phyloP scores from a whole-genome alignment of 768 basidiomycete genomes.

The Auricularia auricula-judae region DNA sequence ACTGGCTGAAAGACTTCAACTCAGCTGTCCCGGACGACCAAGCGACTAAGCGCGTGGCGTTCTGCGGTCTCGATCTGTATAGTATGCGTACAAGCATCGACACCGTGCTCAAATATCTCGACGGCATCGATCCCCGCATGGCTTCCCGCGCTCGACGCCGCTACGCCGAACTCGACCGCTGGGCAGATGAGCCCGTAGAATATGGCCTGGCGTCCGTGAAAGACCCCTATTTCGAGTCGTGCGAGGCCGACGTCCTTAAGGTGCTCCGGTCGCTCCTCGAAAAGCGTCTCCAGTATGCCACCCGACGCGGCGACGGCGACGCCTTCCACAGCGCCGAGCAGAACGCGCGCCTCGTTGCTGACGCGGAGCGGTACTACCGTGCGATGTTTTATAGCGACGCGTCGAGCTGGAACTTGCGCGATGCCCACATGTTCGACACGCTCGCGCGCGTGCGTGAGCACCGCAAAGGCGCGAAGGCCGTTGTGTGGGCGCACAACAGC shows the following conservation, averaged over 20 bases:
- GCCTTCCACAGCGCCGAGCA: slow-evolving; percentile 20
- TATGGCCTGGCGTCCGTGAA: slow-evolving; percentile 6
- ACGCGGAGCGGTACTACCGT: slow-evolving; percentile 21
- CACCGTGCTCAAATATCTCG: slow-evolving; percentile 17
- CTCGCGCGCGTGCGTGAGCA: slow-evolving; percentile 12
- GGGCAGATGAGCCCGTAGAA: slow-evolving; percentile 2
- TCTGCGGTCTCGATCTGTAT: slow-evolving; percentile 20
- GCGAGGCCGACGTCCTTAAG: slow-evolving; percentile 17
- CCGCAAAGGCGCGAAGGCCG: slow-evolving; percentile 3
- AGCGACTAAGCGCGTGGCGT: slow-evolving; percentile 9
- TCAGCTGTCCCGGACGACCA: slow-evolving; percentile 7
- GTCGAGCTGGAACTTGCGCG: slow-evolving; percentile 19
- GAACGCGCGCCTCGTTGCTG: slow-evolving; percentile 18
- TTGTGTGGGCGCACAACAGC: slow-evolving; percentile 23
- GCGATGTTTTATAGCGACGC: slow-evolving; percentile 17
- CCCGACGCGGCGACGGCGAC: slow-evolving; percentile 11
- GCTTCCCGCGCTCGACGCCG: slow-evolving; percentile 16
- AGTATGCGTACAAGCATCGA: slow-evolving; percentile 16
- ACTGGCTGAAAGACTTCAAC: slow-evolving; percentile 15
- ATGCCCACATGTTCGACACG: slow-evolving; percentile 11
- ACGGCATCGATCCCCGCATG: slow-evolving; percentile 16
- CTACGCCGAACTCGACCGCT: slow-evolving; percentile 7
- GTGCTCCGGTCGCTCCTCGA: slow-evolving; percentile 13
- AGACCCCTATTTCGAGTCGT: slow-evolving; percentile 9
- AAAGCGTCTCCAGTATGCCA: slow-evolving; percentile 13